phyloP scores from a whole-genome alignment of 2,329 filamentous ascomycete genomes.

The Trichoderma oligosporum region DNA sequence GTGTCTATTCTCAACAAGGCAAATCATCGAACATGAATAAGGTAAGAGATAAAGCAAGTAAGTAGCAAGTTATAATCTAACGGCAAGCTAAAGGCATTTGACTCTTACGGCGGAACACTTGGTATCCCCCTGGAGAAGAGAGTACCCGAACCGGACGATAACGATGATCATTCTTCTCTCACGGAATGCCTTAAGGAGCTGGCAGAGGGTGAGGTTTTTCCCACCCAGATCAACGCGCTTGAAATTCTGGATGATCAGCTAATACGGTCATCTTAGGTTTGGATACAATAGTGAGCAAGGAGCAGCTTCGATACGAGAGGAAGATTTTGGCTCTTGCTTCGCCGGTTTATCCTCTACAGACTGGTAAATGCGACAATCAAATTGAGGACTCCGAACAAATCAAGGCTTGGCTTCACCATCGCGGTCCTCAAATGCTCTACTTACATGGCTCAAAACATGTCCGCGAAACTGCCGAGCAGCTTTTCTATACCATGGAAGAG shows the following conservation, averaged over 20 bases:
- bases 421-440: constrained; percentile 19
- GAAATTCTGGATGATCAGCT: neutral
- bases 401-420: constrained; percentile 11
- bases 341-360: constrained; percentile 15
- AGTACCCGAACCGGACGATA: neutral
- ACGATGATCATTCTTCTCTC: neutral
- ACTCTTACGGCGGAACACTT: constrained; percentile 13
- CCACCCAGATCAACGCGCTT: neutral
- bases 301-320: constrained; percentile 13
- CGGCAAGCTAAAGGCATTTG: neutral
- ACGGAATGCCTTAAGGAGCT: neutral
- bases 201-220: neutral
- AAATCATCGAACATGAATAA: neutral
- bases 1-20: neutral
- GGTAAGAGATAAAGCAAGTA: neutral
- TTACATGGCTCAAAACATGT: constrained; percentile 16
- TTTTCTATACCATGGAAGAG: constrained; percentile 18
- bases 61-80: neutral
- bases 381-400: neutral
- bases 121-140: constrained; percentile 18
- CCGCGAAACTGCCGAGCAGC: constrained; percentile 18
- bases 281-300: neutral
- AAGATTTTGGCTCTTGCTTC: constrained; percentile 16
- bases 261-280: neutral
- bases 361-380: neutral